phyloP scores from a whole-genome alignment of 116 monocot species.

The Thalassia testudinum region DNA sequence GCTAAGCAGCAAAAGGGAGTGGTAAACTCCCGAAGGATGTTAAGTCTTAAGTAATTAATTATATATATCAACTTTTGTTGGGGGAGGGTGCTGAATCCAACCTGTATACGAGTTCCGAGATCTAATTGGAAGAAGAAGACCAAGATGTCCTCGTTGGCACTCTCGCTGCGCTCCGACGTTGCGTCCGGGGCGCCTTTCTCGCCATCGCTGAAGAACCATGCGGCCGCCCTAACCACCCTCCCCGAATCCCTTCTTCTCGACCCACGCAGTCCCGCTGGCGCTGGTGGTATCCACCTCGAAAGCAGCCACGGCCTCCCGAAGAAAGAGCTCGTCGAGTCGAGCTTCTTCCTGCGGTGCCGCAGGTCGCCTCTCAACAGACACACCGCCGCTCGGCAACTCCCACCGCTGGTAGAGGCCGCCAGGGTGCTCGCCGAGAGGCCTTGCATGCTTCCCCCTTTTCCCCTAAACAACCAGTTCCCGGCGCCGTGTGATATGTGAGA shows the following conservation, averaged over 20 bases:
- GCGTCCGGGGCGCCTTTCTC: slow-evolving; percentile 28
- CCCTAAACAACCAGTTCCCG: no score
- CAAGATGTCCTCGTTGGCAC: slow-evolving; percentile 75
- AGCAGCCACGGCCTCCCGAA: background rate
- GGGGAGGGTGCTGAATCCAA: slow-evolving; percentile 2
- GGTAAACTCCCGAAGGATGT: no score
- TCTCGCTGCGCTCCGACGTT: slow-evolving; percentile 65
- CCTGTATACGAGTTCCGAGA: slow-evolving; percentile 76
- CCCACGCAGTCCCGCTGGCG: slow-evolving; percentile 1
- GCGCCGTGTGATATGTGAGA: no score
- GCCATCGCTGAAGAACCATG: slow-evolving; percentile 44
- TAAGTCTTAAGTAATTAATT: background rate
- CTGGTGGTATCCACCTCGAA: slow-evolving; percentile 4
- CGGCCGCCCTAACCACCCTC: slow-evolving; percentile 11
- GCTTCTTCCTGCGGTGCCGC: background rate
- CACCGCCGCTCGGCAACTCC: background rate
- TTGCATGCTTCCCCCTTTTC: no score
- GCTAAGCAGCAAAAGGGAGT: no score
- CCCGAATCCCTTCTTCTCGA: slow-evolving; percentile 6
- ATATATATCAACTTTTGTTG: no score
- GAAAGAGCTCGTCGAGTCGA: no score
- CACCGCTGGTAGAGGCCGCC: background rate
- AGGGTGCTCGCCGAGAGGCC: background rate
- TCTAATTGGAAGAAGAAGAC: slow-evolving; percentile 88
- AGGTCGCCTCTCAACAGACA: background rate